phyloP scores from a whole-genome alignment of 352 stramenopile genomes.

The Globisporangium splendens region DNA sequence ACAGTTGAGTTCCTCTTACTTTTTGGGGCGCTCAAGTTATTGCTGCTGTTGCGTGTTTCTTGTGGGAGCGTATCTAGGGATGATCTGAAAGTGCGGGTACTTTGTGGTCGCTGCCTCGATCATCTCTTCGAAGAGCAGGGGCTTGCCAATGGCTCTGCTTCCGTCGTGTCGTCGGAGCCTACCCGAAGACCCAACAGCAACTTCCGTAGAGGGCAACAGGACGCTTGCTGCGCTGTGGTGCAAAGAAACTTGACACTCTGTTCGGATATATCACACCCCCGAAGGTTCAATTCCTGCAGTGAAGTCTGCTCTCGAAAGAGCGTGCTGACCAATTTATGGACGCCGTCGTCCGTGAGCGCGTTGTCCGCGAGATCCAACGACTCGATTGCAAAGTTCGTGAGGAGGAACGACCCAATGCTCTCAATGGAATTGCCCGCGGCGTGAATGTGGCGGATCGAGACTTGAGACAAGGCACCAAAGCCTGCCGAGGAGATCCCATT shows the following conservation, averaged over 20 bases:
- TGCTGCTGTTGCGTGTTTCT: not conserved
- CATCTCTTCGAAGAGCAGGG: not conserved
- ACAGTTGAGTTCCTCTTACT: not conserved
- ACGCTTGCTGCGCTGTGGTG: not conserved
- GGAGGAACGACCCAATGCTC: slow-evolving; percentile 18
- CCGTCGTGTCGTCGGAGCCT: not conserved
- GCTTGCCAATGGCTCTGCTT: not conserved
- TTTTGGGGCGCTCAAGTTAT: not conserved
- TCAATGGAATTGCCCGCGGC: slow-evolving; percentile 33
- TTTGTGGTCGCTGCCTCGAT: not conserved
- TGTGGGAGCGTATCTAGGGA: not conserved
- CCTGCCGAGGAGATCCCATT: slow-evolving; percentile 41
- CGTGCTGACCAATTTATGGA: slow-evolving; percentile 30
- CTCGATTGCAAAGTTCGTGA: slow-evolving; percentile 23
- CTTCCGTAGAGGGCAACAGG: slow-evolving; percentile 12
- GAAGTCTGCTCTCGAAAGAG: slow-evolving; percentile 25
- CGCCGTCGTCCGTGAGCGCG: slow-evolving; percentile 26
- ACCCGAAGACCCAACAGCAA: not conserved
- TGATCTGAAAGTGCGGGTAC: slow-evolving; percentile 7
- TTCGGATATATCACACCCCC: slow-evolving; percentile 25
- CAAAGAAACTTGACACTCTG: slow-evolving; percentile 10
- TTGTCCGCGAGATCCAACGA: slow-evolving; percentile 32
- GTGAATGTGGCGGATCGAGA: slow-evolving; percentile 23
- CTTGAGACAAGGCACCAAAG: slow-evolving; percentile 22
- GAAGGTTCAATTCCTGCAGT: slow-evolving; percentile 29